Evolutionary conservation across 495 filamentous ascomycete genomes (phyloP), one percentile per base, ranked within the genome.

Genomic region (Penicillium silybi): DNA sequence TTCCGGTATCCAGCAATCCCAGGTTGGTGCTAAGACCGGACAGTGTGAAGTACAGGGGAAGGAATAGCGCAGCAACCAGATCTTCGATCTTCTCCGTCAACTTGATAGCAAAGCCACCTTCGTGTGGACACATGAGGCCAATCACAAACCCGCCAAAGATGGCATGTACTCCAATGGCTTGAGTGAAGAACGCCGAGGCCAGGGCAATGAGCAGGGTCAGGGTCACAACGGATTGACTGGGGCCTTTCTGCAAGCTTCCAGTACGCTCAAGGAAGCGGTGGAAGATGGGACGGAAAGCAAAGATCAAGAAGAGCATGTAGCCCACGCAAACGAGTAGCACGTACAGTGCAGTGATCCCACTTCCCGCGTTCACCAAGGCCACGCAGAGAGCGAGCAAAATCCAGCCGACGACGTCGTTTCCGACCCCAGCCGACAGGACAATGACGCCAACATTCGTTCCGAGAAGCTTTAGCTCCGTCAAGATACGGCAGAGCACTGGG

Each of bases 71-170:
- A 1, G 84, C 81, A 43, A 98, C 86, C 7, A 98, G 70, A 71
- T 98, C 93, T 64, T 98, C 93, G 46, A 98, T 82, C 74, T 97
- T 98, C 63, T 98, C 93, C 0, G 92, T 92, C 51, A 98, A 68
- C 56, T 93, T 91, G 65, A 97, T 95, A 16, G 90, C 88, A 67
- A 97, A 98, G 6, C 92, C 92, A 35, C 89, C 89, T 44, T 97
- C 88, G 60, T 96, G 93, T 0, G 93, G 93, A 63, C 92, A 96
- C 49, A 98, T 91, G 48, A 98, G 58, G 13, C 93, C 93, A 52
- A 93, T 81, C 15, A 96, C 66, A 63, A 98, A 98, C 3, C 80
- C 84, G 25, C 92, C 92, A 59, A 96, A 95, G 63, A 95, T 95
- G 41, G 90, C 83, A 70, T 96, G 90, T 9, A 92, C 79, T 17